Evolutionary conservation across 1,284 basidiomycete species (phyloP), one percentile per base, ranked within the genome.

Genomic region (Amylostereum chailletii): DNA sequence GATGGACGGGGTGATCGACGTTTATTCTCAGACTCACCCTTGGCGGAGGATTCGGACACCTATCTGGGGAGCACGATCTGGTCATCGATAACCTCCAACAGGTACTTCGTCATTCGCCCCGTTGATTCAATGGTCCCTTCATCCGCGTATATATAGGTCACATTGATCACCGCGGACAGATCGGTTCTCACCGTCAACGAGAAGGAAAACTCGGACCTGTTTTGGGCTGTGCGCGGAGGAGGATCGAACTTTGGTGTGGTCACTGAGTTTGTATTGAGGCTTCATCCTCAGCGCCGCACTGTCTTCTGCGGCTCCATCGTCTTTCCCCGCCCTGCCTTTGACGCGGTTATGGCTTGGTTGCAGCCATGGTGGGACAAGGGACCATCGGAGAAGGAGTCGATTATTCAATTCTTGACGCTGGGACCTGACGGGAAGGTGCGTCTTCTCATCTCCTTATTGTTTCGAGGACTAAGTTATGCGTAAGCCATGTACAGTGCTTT

Each of bases 11-110:
- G 11, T 52, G 10, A 32, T 37, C 30, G 26, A 36, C 27, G 30
- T 44, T 43, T 33, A 49, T 40, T 49, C 38, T 48, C 47, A 76
- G 77, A 4, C 68, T 81, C 5, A 66, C 68, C 27, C 64, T 83
- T 19, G 81, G 79, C 26, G 81, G 81, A 4, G 81, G 81, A 2
- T 79, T 70, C 55, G 81, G 81, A 5, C 80, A 65, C 66, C 66
- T 81, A 3, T 71, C 67, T 29, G 65, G 70, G 3, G 56, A 66
- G 29, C 68, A 79, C 58, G 81, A 80, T 0, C 66, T 81, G 26
- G 67, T 65, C 0, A 65, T 81, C 49, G 81, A 83, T 57, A 78
- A 79, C 52, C 65, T 83, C 27, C 61, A 73, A 10, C 62, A 74
- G 57, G 76, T 74, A 58, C 37, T 3, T 30, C 19, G 11, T 4